These are phyloP conservation scores for Incumbomyces lentus DNA, from an alignment of 2,329 filamentous ascomycete species.

Conservation along the genomic window DNA sequence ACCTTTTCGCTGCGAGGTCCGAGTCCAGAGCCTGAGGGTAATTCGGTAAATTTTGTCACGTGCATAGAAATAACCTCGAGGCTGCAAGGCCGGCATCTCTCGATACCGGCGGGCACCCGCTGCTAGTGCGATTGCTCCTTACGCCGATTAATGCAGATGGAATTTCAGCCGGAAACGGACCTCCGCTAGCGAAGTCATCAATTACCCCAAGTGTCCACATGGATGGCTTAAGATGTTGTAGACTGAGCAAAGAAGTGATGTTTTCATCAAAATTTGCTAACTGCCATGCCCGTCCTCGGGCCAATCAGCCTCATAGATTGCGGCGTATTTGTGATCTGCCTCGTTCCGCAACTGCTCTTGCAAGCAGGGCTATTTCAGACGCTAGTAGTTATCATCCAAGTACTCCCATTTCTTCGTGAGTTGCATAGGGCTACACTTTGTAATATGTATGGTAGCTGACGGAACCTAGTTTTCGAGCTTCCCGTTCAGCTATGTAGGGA, in stretches of 20 bases:
- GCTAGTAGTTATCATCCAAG: constrained; percentile 42
- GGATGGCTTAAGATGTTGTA: too few relatives aligned
- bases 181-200: constrained; percentile 1
- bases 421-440: not conserved
- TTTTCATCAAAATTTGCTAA: too few relatives aligned
- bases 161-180: too few relatives aligned
- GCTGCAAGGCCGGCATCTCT: too few relatives aligned
- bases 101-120: too few relatives aligned
- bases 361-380: constrained; percentile 55
- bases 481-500: constrained; percentile 51
- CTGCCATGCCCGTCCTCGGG: constrained; percentile 54
- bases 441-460: not conserved
- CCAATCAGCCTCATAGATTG: constrained; percentile 69
- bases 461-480: constrained; percentile 34
- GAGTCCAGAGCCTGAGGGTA: not conserved
- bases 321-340: constrained; percentile 58
- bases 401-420: constrained; percentile 61
- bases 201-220: too few relatives aligned
- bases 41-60: not conserved
- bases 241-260: too few relatives aligned
- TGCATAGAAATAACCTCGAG: not conserved
- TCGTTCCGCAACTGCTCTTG: constrained; percentile 60
- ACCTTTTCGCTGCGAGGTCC: not conserved
- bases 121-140: too few relatives aligned
- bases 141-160: too few relatives aligned